Conservation (phyloP, 2,329 filamentous ascomycete species). For the Talaromyces sp. region DNA sequence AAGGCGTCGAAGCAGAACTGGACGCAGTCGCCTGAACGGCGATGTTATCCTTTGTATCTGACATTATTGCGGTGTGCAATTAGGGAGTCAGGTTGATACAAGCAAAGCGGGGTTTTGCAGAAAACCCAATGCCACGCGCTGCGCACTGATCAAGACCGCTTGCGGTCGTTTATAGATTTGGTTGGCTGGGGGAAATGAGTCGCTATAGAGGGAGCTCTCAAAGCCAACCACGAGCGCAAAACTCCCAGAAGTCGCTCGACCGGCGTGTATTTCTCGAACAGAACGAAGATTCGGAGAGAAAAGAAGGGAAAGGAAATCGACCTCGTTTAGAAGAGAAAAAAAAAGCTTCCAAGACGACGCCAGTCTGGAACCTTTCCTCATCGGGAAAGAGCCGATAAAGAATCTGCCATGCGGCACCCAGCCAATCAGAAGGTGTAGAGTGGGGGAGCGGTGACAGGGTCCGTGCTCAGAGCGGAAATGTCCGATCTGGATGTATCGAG, state of each 20-base stretch:
- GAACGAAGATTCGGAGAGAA: slow-evolving; percentile 9
- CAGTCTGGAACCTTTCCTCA: slow-evolving; percentile 26
- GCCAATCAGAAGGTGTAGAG: background rate
- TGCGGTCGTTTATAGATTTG: slow-evolving; percentile 2
- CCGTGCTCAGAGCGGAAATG: background rate
- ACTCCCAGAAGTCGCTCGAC: slow-evolving; percentile 60
- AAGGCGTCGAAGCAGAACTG: slow-evolving; percentile 8
- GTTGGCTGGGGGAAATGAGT: background rate
- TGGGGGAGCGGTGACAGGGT: slow-evolving; percentile 1
- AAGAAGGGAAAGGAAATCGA: slow-evolving; percentile 15
- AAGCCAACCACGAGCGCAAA: slow-evolving; percentile 56
- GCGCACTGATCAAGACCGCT: slow-evolving; percentile 5
- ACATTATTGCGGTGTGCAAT: too few species aligned
- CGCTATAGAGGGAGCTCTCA: slow-evolving; percentile 52
- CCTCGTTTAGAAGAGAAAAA: background rate
- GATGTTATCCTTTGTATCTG: slow-evolving; percentile 29
- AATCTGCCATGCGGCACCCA: background rate
- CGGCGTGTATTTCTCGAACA: slow-evolving; percentile 17
- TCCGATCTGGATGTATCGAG: background rate
- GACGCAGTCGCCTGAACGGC: slow-evolving; percentile 23
- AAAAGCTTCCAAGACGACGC: background rate
- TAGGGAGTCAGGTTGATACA: slow-evolving; percentile 13
- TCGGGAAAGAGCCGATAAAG: slow-evolving; percentile 16
- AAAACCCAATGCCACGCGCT: background rate
- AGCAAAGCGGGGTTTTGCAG: slow-evolving; percentile 7